phyloP scores from a whole-genome alignment of 1,139 yeast genomes.

The Debaryomyces sp. region DNA sequence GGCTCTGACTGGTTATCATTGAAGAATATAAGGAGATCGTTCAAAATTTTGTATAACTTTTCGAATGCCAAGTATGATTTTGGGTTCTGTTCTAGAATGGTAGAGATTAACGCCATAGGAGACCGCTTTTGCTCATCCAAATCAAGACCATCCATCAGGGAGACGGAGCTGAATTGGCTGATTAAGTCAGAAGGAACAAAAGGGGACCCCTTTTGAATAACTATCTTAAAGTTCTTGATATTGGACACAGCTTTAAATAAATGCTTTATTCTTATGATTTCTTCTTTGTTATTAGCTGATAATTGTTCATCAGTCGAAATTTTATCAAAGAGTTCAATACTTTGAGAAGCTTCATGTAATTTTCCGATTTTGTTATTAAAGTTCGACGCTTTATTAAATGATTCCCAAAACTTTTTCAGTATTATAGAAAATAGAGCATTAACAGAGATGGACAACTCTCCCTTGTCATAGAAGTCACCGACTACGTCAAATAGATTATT shows the following conservation, averaged over 20 bases:
- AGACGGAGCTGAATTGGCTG: constrained; percentile 23
- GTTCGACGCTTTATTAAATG: constrained; percentile 51
- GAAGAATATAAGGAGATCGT: constrained; percentile 36
- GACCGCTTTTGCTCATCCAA: constrained; percentile 17
- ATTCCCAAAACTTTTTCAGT: constrained; percentile 54
- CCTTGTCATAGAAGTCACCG: constrained; percentile 19
- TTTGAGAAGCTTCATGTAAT: constrained; percentile 42
- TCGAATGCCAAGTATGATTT: constrained; percentile 53
- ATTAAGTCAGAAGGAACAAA: constrained; percentile 34
- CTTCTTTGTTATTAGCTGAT: constrained; percentile 14
- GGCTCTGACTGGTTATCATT: constrained; percentile 13
- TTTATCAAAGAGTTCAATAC: constrained; percentile 38
- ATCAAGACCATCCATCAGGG: constrained; percentile 3
- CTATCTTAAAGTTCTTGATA: constrained; percentile 39
- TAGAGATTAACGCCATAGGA: constrained; percentile 33
- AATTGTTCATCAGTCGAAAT: constrained; percentile 16
- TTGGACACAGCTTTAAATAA: constrained; percentile 30
- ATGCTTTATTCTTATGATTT: constrained; percentile 30
- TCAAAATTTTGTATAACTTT: constrained; percentile 43
- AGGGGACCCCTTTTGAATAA: constrained; percentile 33
- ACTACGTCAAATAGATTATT: constrained; percentile 39
- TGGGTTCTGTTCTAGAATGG: constrained; percentile 57
- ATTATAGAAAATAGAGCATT: constrained; percentile 24
- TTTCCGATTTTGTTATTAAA: constrained; percentile 53
- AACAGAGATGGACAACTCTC: constrained; percentile 17